Conservation (phyloP, 2,329 filamentous ascomycete genomes). For the Calonectria multiphialidica region DNA sequence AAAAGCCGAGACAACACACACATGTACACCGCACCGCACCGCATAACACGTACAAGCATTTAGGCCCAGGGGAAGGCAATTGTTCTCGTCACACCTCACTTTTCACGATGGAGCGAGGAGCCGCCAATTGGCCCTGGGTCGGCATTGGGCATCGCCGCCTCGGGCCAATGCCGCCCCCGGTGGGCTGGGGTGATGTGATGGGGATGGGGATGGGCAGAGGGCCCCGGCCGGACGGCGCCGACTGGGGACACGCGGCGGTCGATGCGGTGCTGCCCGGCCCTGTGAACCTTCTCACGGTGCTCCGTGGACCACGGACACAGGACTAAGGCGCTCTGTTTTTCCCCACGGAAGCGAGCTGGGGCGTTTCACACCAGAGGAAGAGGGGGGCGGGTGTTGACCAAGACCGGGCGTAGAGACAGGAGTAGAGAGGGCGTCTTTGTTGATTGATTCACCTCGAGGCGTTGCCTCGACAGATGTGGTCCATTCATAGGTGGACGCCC, state of each 20-base stretch:
- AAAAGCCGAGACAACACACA: conserved; percentile 2
- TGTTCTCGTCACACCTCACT: conserved; percentile 22
- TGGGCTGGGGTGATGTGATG: conserved; percentile 16
- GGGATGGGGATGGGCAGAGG: conserved; percentile 6
- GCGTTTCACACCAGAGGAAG: conserved; percentile 13
- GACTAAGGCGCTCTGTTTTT: neutral
- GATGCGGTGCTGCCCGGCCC: conserved; percentile 25
- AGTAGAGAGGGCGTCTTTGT: conserved; percentile 7
- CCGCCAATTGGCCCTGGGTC: conserved; percentile 10
- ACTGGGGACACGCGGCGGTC: conserved; percentile 30
- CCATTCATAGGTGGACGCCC: conserved; percentile 22
- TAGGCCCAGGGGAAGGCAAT: conserved; percentile 20
- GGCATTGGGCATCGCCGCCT: conserved; percentile 16
- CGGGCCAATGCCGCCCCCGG: conserved; percentile 23
- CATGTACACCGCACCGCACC: neutral
- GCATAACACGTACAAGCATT: neutral
- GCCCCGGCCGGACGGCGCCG: conserved; percentile 29
- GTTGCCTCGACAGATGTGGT: neutral
- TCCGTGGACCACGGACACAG: conserved; percentile 6
- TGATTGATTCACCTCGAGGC: conserved; percentile 27
- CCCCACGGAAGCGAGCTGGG: conserved; percentile 21
- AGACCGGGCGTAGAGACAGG: neutral
- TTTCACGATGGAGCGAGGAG: neutral
- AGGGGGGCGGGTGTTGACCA: neutral
- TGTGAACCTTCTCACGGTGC: conserved; percentile 8